Conservation (phyloP, 371 early-diverging fungal species). For the Gilbertella persicaria region DNA sequence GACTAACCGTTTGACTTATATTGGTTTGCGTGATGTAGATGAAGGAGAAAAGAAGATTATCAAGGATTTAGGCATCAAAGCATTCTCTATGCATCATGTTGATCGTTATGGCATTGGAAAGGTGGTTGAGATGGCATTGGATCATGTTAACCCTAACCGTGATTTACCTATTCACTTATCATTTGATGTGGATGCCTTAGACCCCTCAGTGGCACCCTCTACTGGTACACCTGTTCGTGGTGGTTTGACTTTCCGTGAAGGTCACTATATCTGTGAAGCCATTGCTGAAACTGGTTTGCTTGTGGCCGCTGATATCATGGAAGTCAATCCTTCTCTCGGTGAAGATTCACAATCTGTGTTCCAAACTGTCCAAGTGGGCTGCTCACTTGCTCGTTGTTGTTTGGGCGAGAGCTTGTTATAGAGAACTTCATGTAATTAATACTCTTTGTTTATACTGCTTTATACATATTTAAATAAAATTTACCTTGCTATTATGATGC, state of each 20-base stretch:
- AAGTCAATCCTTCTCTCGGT: slow-evolving; percentile 85
- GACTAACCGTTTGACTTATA: slow-evolving; percentile 85
- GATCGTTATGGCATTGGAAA: slow-evolving; percentile 93
- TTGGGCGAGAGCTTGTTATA: slow-evolving; percentile 77
- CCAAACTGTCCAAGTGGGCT: slow-evolving; percentile 88
- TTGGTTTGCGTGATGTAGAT: slow-evolving; percentile 96
- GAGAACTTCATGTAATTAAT: not conserved
- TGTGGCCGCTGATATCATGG: slow-evolving; percentile 93
- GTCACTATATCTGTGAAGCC: slow-evolving; percentile 91
- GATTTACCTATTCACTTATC: slow-evolving; percentile 88
- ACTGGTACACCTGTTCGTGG: slow-evolving; percentile 97
- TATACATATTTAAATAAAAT: not conserved
- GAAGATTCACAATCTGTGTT: slow-evolving; percentile 70
- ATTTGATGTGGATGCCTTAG: slow-evolving; percentile 96
- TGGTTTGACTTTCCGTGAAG: slow-evolving; percentile 90
- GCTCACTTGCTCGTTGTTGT: slow-evolving; percentile 80
- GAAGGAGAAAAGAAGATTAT: slow-evolving; percentile 83
- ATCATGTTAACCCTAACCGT: slow-evolving; percentile 82
- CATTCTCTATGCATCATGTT: slow-evolving; percentile 96
- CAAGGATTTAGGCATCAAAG: slow-evolving; percentile 79
- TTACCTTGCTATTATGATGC: no score
- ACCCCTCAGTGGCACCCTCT: slow-evolving; percentile 92
- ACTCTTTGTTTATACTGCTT: not conserved
- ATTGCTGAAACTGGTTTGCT: slow-evolving; percentile 86
- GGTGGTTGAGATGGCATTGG: slow-evolving; percentile 94